Base-by-base conservation (phyloP, 176 grass and related monocot genomes). In the Raddia distichophylla region DNA sequence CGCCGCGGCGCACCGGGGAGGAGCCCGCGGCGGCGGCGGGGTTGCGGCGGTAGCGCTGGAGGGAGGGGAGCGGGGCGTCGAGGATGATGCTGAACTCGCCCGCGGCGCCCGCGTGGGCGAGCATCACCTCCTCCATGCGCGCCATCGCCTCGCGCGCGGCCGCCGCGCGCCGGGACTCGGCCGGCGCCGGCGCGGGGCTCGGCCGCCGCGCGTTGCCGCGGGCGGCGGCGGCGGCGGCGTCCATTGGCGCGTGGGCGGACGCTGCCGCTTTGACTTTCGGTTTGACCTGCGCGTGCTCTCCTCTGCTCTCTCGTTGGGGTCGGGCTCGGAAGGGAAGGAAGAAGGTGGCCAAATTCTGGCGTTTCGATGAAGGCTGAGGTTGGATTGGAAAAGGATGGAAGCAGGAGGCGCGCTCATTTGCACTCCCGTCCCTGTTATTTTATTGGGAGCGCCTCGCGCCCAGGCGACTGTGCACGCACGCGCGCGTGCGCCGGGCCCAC, bases 41-140 rank as follows among this genome's bases (percentile, higher is more conserved):
- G 78, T 85, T 57, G 42, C 72, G 72, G 77, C 78, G 78, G 82
- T 89, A 89, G 47, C 54, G 77, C 57, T 89, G 80, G 46, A 45
- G 83, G 40, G 73, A 82, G 3, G 89, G 80, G 27, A 85, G 86
- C 5, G 86, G 79, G 11, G 89, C 73, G 22, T 88, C 83, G 15
- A 89, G 83, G 64, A 85, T 81, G 62, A 89, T 81, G 48, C 86
- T 85, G 76, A 94, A 82, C 34, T 89, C 74, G 60, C 83, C 88
- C 0, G 69, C 83, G 6, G 89, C 82, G 34, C 84, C 92, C 0
- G 82, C 78, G 78, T 89, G 87, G 40, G 87, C 82, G 7, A 85
- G 57, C 82, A 89, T 89, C 71, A 85, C 20, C 78, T 89, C 87
- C 65, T 89, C 87, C 87, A 89, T 85, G 13, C 78, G 77, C 72